Conservation (phyloP, 345 rosid genomes). For the Pistacia atlantica region DNA sequence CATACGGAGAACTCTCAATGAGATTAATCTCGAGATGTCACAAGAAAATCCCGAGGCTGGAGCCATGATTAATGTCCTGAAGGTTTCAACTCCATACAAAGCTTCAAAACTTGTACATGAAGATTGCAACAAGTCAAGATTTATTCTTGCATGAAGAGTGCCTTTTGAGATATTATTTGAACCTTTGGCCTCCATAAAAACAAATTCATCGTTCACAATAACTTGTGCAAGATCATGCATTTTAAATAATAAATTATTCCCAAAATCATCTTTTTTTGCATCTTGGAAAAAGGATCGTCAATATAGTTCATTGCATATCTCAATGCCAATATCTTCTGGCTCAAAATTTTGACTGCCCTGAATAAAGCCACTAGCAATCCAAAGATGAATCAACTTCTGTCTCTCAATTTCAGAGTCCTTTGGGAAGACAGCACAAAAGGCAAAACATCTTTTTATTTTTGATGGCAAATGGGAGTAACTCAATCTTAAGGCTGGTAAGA, state of each 20-base stretch:
- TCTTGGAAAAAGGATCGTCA: slow-evolving; percentile 26
- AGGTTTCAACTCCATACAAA: background rate
- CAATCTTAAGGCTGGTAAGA: slow-evolving; percentile 10
- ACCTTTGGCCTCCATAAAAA: background rate
- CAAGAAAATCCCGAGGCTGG: background rate
- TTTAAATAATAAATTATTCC: background rate
- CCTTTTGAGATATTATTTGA: background rate
- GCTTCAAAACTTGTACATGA: background rate
- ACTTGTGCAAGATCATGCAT: slow-evolving; percentile 31
- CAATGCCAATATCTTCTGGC: slow-evolving; percentile 14
- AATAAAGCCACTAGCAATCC: slow-evolving; percentile 23
- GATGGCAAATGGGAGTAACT: slow-evolving; percentile 3
- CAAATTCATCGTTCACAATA: slow-evolving; percentile 12
- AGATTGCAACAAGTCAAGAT: background rate
- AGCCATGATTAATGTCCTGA: background rate
- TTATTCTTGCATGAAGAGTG: background rate
- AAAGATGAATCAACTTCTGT: background rate
- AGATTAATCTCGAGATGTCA: background rate
- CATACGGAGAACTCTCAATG: background rate
- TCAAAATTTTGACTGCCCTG: background rate
- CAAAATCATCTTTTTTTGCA: background rate
- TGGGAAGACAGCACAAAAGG: slow-evolving; percentile 1
- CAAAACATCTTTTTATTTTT: slow-evolving; percentile 7
- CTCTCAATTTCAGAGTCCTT: background rate
- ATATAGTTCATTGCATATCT: background rate